A percentile compares a stretch with the other conserved stretches of the same genome.
These are phyloP conservation scores for Aspergillus transmontanensis DNA, from an alignment of 2,329 filamentous ascomycete species.

Conservation along the genomic window DNA sequence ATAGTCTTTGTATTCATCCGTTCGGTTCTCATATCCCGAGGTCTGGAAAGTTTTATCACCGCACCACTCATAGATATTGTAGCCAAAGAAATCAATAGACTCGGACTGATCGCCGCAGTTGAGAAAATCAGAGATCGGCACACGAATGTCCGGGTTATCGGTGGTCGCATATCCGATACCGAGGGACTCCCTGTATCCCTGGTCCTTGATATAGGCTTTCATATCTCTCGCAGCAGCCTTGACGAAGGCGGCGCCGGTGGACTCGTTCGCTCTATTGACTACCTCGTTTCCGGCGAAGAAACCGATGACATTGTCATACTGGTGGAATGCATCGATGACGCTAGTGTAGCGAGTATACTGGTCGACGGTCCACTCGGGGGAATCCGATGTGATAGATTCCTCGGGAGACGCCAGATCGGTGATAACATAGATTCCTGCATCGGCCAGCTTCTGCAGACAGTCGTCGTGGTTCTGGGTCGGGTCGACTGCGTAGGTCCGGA, in stretches of 20 bases:
- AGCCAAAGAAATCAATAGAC: slow-evolving; percentile 96
- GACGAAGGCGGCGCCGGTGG: slow-evolving; percentile 85
- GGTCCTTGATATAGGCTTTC: slow-evolving; percentile 87
- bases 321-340: slow-evolving; percentile 77
- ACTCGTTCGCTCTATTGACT: slow-evolving; percentile 85
- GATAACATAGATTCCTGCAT: slow-evolving; percentile 92
- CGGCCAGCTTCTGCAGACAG: slow-evolving; percentile 82
- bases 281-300: slow-evolving; percentile 99
- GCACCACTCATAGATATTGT: slow-evolving; percentile 99
- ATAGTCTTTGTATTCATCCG: slow-evolving; percentile 83
- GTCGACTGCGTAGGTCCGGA: slow-evolving; percentile 93
- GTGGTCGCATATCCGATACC: slow-evolving; percentile 96
- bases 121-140: slow-evolving; percentile 86
- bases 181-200: slow-evolving; percentile 70
- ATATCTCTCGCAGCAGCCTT: slow-evolving; percentile 96
- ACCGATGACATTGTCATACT: slow-evolving; percentile 89
- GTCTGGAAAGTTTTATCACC: slow-evolving; percentile 74
- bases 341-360: slow-evolving; percentile 79
- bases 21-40: slow-evolving; percentile 81
- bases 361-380: slow-evolving; percentile 75
- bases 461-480: slow-evolving; percentile 73
- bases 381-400: slow-evolving; percentile 80
- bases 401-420: slow-evolving; percentile 83
- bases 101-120: slow-evolving; percentile 72
- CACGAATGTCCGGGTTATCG: slow-evolving; percentile 84